Evolutionary conservation across 805 yeast species (phyloP).

Genomic region (Debaryomyces maramus): DNA sequence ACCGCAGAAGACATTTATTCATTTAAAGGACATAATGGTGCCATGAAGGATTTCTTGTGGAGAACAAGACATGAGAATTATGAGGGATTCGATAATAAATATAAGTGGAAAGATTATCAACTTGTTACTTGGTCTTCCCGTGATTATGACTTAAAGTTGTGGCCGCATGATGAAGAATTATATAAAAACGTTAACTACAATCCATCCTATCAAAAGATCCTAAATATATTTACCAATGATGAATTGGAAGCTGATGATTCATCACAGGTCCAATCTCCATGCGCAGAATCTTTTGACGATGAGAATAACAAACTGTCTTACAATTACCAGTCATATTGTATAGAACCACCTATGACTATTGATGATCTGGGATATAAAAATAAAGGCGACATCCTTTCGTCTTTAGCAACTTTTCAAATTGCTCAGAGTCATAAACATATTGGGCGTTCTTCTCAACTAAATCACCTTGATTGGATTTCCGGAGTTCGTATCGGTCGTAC

Average conservation of each 20-base stretch:
- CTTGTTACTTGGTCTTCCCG: conserved; percentile 87
- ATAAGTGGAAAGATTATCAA: conserved; percentile 82
- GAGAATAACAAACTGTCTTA: conserved; percentile 5
- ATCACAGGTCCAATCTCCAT: background rate
- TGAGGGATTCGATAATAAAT: conserved; percentile 38
- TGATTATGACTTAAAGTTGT: conserved; percentile 78
- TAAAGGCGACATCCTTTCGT: conserved; percentile 35
- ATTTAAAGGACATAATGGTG: conserved; percentile 80
- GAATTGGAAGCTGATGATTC: conserved; percentile 14
- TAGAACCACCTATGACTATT: conserved; percentile 37
- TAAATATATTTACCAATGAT: conserved; percentile 15
- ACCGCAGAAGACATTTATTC: conserved; percentile 38
- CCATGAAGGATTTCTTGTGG: conserved; percentile 89
- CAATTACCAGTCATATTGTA: conserved; percentile 34
- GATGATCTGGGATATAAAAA: conserved; percentile 31
- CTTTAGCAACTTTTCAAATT: conserved; percentile 36
- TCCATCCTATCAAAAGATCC: conserved; percentile 30
- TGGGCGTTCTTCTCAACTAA: conserved; percentile 42
- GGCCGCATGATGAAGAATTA: conserved; percentile 59
- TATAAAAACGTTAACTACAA: conserved; percentile 38
- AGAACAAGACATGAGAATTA: conserved; percentile 48
- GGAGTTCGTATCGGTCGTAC: conserved; percentile 78
- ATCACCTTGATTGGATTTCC: conserved; percentile 87
- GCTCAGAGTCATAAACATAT: conserved; percentile 35
- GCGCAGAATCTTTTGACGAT: background rate